Evolutionary conservation across 2,329 filamentous ascomycete species (phyloP), one percentile per base, ranked within the genome.

Genomic region (Hypoxylon sp.): DNA sequence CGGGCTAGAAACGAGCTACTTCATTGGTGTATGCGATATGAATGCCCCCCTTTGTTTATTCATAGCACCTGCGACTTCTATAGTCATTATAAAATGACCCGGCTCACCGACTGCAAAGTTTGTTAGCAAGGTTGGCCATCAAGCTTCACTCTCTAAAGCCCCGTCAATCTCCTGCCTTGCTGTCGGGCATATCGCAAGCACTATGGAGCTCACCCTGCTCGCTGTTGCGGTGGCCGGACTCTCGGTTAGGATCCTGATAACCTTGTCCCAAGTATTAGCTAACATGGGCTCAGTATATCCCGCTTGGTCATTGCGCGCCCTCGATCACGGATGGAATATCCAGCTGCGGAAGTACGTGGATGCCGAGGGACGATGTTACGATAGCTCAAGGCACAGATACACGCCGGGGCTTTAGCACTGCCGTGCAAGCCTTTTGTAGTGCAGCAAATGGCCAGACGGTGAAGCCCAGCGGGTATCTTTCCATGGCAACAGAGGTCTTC

Each of bases 401-500:
- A 14, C 75, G 75, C 23, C 70, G 17, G n/a, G 74, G 75, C 1
- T 77, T 70, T 43, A 72, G 57, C 43, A 65, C 73, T 6, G 75
- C 75, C 5, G 75, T 76, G 14, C 66, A 74, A 48, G 64, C 55
- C n/a, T 76, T 77, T 55, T 77, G 75, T 43, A 52, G 51, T 6
- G 45, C 71, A 46, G 73, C 68, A 21, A 58, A 71, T 30, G 74
- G 75, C 17, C 64, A 57, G 50, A 72, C 57, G 4, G 74, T 75
- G 36, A 56, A 62, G 46, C 63, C 69, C 41, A 53, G 61, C 10
- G 74, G 72, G 34, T 76, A 75, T 50, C 67, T 76, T 6, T 77
- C 75, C 3, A 72, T 77, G 71, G 75, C 73, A 9, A 77, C 74
- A 9, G 75, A 76, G 55, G 70, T 74, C n/a, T 77, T 69, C 61